Percentiles rank a stretch among this genome's conserved stretches.
These are phyloP conservation scores for Fusarium austroafricanum DNA, from an alignment of 2,329 filamentous ascomycete genomes.

Conservation along the genomic window DNA sequence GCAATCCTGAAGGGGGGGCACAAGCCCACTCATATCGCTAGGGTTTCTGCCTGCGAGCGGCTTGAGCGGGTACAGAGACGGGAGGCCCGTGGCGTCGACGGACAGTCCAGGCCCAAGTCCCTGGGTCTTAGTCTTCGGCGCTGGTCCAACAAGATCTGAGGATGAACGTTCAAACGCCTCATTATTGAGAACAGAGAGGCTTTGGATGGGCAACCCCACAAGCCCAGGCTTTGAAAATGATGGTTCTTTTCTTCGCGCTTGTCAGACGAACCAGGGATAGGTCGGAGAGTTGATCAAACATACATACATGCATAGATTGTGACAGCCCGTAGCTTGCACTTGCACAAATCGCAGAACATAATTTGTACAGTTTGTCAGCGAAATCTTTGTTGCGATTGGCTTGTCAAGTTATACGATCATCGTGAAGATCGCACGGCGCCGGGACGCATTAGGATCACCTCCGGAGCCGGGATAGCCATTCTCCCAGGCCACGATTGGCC, in stretches of 20 bases:
- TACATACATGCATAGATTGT: slow-evolving; percentile 2
- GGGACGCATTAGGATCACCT: slow-evolving; percentile 44
- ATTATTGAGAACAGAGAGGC: slow-evolving; percentile 4
- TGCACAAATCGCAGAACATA: slow-evolving; percentile 18
- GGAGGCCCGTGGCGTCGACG: slow-evolving; percentile 43
- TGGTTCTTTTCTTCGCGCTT: slow-evolving; percentile 5
- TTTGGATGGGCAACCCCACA: slow-evolving; percentile 4
- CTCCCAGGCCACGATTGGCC: slow-evolving; percentile 35
- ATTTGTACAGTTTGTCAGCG: slow-evolving; percentile 40
- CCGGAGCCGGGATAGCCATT: slow-evolving; percentile 38
- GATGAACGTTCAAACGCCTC: slow-evolving; percentile 28
- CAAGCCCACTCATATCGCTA: slow-evolving; percentile 23
- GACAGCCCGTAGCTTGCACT: slow-evolving; percentile 13
- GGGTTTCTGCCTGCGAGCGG: slow-evolving; percentile 37
- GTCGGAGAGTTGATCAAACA: slow-evolving; percentile 12
- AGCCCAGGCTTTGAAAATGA: not conserved
- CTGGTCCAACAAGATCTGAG: slow-evolving; percentile 27
- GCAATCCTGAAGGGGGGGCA: slow-evolving; percentile 21
- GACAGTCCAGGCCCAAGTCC: slow-evolving; percentile 45
- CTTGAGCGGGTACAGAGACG: slow-evolving; percentile 44
- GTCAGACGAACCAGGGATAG: slow-evolving; percentile 15
- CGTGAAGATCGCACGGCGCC: slow-evolving; percentile 45
- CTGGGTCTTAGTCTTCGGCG: slow-evolving; percentile 33
- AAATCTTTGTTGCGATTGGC: slow-evolving; percentile 51
- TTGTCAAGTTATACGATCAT: slow-evolving; percentile 46